Evolutionary conservation across 2,329 filamentous ascomycete genomes (phyloP), one percentile per base, ranked within the genome.

Genomic region (Penicillium sp.): DNA sequence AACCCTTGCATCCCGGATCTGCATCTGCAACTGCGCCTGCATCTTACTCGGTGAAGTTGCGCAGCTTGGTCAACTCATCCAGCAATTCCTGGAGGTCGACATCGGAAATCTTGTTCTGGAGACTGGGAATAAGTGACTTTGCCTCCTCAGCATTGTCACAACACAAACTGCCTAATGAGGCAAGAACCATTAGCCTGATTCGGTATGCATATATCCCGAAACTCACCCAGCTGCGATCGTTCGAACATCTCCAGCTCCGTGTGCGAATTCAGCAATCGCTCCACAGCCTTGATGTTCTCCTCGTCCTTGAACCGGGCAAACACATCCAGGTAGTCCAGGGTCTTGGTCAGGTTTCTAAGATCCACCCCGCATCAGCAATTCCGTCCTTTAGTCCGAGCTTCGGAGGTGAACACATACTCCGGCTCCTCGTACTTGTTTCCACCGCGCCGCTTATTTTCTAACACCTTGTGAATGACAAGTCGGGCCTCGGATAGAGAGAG

Each of bases 221-320:
- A 75, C 81, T 57, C 80, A 92, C 92, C 93, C 60, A 97, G 81
- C 77, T 97, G 91, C 43, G 91, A 92, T 67, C 91, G 85, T 82
- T 99, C 94, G 72, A 97, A 97, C 73, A 92, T 89, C 68, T 90
- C 89, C 65, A 99, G 79, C 71, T 91, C 86, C 25, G 74, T 76
- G 70, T 91, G 89, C 55, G 88, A 84, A 63, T 89, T 89, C 60
- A 97, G 82, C 66, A 97, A 80, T 56, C 90, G 86, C 76, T 96
- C 92, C 29, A 97, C 91, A n/a, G 91, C 90, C 77, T 96, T 90
- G 69, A 96, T 89, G 64, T 94, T 94, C 74, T 96, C 90, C 73
- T 93, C 92, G 68, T 92, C 87, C 78, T 96, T 96, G 83, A 97
- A 97, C 33, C 94, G 89, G 18, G 92, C 89, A 76, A 99, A 99